Base-by-base conservation (phyloP, 805 yeast species). In the Zygosaccharomyces lentus region DNA sequence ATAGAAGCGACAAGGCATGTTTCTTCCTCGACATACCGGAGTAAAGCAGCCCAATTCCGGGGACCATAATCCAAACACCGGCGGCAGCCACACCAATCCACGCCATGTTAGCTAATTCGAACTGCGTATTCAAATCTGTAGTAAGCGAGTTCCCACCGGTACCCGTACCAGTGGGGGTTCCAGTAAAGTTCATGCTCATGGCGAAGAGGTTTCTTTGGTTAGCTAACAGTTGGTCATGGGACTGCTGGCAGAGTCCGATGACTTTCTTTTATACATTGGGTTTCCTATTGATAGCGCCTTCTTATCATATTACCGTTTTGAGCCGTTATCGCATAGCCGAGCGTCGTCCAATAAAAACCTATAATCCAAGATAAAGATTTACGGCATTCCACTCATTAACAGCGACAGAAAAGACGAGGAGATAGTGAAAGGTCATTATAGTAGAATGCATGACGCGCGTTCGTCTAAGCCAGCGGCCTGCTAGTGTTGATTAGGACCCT, bases 21-120 rank as follows among this genome's bases (percentile, higher is more conserved):
- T 90, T 87, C 68, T 91, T 91, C 68, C 99, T 81, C 12, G 96
- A 82, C 51, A 93, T 71, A 54, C 99, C 99, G 29, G 96, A 87
- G 69, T 91, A 91, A 52, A 91, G 73, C 45, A 93, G 70, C 50
- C 98, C 99, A 43, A 93, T 83, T 51, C 99, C 99, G 30, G 98
- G 97, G 57, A 89, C 70, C 96, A 91, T 93, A 58, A 91, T 80
- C 89, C 95, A 90, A 50, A 91, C 98, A 48, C 93, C 74, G 17
- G 78, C 82, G 7, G 81, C 82, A n/a, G 87, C 75, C 5, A 78
- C 75, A 64, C 82, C 87, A 46, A 88, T 76, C 95, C 95, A 89
- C 4, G 80, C 87, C 87, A 85, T 83, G 64, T 87, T 87, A 41
- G 84, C 95, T 36, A 71, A 70, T 50, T 82, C 84, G 61, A 75